phyloP scores from a whole-genome alignment of 1,284 basidiomycete species.

The Cutaneotrichosporon daszewskae region DNA sequence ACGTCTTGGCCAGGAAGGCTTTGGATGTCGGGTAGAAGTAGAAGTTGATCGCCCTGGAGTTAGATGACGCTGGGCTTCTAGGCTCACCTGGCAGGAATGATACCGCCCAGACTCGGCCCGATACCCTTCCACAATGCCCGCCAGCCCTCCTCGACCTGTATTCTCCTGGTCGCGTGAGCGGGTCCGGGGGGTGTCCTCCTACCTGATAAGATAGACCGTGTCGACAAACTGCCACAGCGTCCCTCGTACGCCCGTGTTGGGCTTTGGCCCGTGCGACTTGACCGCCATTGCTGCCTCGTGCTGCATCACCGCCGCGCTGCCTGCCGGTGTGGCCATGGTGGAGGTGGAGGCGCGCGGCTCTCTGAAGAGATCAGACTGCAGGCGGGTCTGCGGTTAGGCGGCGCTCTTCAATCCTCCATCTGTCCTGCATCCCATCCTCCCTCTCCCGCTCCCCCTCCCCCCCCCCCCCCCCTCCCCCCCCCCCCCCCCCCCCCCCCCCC shows the following conservation, averaged over 20 bases:
- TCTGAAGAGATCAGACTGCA: conserved; percentile 82
- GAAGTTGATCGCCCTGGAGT: conserved; percentile 75
- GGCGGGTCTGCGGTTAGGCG: conserved; percentile 59
- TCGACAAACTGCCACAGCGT: conserved; percentile 91
- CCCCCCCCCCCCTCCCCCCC: too few relatives aligned
- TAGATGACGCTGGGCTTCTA: background rate
- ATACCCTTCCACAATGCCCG: conserved; percentile 90
- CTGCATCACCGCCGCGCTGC: conserved; percentile 11
- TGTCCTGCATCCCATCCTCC: too few relatives aligned
- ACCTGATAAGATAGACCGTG: conserved; percentile 84
- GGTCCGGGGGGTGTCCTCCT: conserved; percentile 26
- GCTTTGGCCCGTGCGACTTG: conserved; percentile 1
- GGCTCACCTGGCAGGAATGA: conserved; percentile 75
- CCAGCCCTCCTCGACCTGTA: conserved; percentile 83
- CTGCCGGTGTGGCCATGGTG: background rate
- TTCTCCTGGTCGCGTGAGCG: conserved; percentile 56
- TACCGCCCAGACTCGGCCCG: conserved; percentile 89
- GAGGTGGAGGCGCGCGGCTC: background rate
- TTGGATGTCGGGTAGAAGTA: conserved; percentile 98
- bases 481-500: too few relatives aligned
- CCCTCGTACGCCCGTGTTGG: conserved; percentile 48
- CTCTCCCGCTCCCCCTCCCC: too few relatives aligned
- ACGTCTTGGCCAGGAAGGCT: conserved; percentile 72
- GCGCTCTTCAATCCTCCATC: too few relatives aligned
- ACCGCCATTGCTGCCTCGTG: conserved; percentile 13